Base-by-base conservation (phyloP, 1,284 basidiomycete species). In the Phenoliferia sp. region DNA sequence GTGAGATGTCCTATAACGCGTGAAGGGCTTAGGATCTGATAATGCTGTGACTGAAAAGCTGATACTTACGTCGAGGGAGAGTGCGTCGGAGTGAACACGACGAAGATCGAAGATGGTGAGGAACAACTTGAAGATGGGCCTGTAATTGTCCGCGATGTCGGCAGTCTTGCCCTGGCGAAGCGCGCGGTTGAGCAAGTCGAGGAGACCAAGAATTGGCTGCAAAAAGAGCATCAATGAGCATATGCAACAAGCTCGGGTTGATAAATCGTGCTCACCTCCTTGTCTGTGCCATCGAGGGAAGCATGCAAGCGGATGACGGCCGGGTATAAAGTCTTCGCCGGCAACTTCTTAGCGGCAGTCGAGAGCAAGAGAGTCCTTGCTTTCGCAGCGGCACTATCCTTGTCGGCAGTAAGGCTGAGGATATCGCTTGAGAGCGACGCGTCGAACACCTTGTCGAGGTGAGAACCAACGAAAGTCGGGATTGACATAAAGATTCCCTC, bases 121-220 rank as follows among this genome's bases (percentile, higher is more conserved):
- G 82, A 96, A 90, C 61, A 92, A 84, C 67, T 88, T 89, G 82
- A 93, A 95, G 44, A 92, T 76, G 0, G 83, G 72, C 60, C 90
- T 88, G 67, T 94, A 80, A 64, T 90, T 84, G 33, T 88, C 86
- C 9, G 87, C 80, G 2, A 97, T 83, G 7, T 85, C 84, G 3
- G 84, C 79, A 26, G 90, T 84, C 63, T 86, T 82, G 5, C 90
- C 86, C 60, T 84, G 83, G 17, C 86, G 87, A 33, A 95, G 77
- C 0, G 85, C 83, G 54, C 86, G 83, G 71, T 65, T 73, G 50
- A 72, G 63, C n/a, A 72, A 28, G 64, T 74, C 69, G 59, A 74
- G 69, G 12, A 74, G 29, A 26, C 66, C 69, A 57, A 61, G 63
- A 31, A 73, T 55, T n/a, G 70, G 69, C 59, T 65, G 60, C 5